Evolutionary conservation across 2,329 filamentous ascomycete species (phyloP).

Genomic region (Aspergillus hortae): DNA sequence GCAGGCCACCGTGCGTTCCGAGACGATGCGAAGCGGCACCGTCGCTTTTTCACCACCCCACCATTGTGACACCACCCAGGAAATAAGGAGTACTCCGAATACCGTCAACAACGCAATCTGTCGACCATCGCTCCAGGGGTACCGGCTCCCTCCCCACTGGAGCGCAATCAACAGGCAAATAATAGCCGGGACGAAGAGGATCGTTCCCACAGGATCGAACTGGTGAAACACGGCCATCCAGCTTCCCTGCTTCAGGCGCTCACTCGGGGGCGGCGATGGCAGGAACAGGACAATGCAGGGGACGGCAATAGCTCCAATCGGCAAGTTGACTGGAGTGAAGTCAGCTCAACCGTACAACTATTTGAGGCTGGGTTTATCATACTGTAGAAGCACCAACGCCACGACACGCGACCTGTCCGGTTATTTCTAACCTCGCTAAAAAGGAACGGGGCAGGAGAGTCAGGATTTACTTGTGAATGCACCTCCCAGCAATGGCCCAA

Average conservation of each 20-base stretch:
- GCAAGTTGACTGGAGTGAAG: neutral
- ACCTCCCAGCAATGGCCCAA: constrained; percentile 32
- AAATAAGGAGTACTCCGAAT: constrained; percentile 39
- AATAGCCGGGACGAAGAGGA: constrained; percentile 50
- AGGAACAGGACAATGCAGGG: neutral
- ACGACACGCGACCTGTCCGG: constrained; percentile 25
- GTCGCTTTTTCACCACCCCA: constrained; percentile 6
- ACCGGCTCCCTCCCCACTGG: constrained; percentile 54
- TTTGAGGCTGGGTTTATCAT: constrained; percentile 49
- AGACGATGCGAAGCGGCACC: constrained; percentile 7
- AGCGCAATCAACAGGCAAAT: constrained; percentile 54
- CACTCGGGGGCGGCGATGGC: neutral
- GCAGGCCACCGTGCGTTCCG: constrained; percentile 7
- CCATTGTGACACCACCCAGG: constrained; percentile 10
- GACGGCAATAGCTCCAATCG: neutral
- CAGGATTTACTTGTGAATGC: constrained; percentile 26
- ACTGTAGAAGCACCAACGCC: constrained; percentile 47
- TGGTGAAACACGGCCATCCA: constrained; percentile 16
- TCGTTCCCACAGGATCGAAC: constrained; percentile 49
- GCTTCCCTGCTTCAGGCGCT: neutral
- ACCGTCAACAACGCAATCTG: constrained; percentile 53
- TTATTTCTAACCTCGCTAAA: neutral
- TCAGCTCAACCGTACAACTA: neutral
- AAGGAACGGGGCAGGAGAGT: neutral
- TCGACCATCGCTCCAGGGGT: constrained; percentile 48